Base-by-base conservation (phyloP, 257 asterid genomes). In the Nicotiana noctiflora region DNA sequence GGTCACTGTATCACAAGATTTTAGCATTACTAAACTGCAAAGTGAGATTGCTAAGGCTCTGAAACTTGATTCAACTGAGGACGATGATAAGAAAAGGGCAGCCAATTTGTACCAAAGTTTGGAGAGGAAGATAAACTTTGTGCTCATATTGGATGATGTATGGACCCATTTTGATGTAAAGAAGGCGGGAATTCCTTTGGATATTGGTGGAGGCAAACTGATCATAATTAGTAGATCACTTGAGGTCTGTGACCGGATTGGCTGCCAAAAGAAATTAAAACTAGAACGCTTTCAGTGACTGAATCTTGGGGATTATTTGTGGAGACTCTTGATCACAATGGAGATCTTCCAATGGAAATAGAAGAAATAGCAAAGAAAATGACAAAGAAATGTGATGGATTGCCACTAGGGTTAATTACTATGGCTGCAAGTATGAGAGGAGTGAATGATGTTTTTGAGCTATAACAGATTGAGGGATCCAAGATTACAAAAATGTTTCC, bases 371-470 rank as follows among this genome's bases (percentile, higher is more conserved):
- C 85, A 1, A 75, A 57, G 78, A 82, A 82, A 82, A 75, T 85
- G 81, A 59, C 81, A 25, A 79, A 82, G 59, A 55, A 76, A 64
- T 68, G 76, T 37, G 56, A 80, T 72, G 86, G 88, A n/a, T 72
- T 85, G 76, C 86, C 88, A 25, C 64, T 85, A 9, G 88, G 83
- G 0, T 46, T 83, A 31, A 65, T 79, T 5, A 75, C 83, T 4
- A 63, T 81, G 75, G 83, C 83, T 64, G 85, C 86, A 81, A 81
- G 88, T 84, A 86, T 72, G 85, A 83, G 83, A 40, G 85, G 84
- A 32, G 80, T 74, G 60, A 65, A 44, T 15, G 85, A 78, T 74
- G 70, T 86, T 72, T 84, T 81, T 63, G 86, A 83, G 76, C 29
- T 70, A 70, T 44, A 44, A 44, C 5, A 17, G 77, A 2, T 21